phyloP scores from a whole-genome alignment of 345 rosid species.

The Camelina sativa region DNA sequence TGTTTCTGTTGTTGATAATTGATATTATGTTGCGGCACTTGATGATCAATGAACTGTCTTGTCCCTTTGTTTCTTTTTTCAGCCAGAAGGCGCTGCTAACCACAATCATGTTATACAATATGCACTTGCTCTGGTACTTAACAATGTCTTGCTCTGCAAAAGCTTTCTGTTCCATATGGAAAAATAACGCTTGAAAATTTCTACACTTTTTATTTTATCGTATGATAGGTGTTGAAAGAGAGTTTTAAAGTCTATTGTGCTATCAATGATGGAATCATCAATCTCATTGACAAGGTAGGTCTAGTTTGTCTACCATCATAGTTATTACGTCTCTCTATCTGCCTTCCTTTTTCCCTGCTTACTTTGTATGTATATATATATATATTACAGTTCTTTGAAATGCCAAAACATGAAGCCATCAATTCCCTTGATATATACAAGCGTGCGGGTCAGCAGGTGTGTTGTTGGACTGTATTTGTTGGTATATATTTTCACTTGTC shows the following conservation, averaged over 20 bases:
- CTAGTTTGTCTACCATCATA: constrained; percentile 29
- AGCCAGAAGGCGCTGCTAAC: constrained; percentile 98
- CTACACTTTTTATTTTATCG: constrained; percentile 1
- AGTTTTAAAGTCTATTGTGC: constrained; percentile 97
- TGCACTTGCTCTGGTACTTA: constrained; percentile 92
- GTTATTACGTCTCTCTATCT: constrained; percentile 9
- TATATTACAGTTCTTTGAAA: constrained; percentile 87
- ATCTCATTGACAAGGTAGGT: constrained; percentile 94
- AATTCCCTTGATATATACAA: constrained; percentile 83
- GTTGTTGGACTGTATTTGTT: constrained; percentile 28
- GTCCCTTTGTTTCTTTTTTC: constrained; percentile 39
- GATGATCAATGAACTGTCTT: constrained; percentile 26
- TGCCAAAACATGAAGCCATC: constrained; percentile 95
- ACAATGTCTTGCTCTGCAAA: constrained; percentile 7
- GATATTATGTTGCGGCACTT: constrained; percentile 12
- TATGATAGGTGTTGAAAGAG: constrained; percentile 86
- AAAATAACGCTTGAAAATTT: not conserved
- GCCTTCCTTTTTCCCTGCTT: constrained; percentile 18
- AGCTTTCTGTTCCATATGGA: constrained; percentile 3
- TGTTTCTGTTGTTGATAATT: constrained; percentile 6
- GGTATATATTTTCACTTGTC: not conserved
- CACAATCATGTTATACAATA: constrained; percentile 89
- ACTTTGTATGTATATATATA: constrained; percentile 19
- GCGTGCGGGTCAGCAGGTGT: constrained; percentile 90
- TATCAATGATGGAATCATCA: constrained; percentile 97